phyloP scores from a whole-genome alignment of 345 rosid species.

The Euphorbia lathyris region DNA sequence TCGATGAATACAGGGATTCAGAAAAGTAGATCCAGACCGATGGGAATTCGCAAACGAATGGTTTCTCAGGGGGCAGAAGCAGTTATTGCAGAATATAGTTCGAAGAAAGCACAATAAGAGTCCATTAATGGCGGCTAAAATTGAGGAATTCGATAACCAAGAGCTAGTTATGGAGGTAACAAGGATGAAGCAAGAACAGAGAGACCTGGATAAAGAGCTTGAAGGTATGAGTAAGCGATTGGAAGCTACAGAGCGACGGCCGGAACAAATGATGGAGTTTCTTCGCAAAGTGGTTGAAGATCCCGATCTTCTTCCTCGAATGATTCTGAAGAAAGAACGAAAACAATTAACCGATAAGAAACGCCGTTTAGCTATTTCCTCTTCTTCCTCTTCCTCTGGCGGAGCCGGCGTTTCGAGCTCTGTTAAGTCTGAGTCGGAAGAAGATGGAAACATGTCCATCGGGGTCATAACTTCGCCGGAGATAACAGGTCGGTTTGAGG shows the following conservation, averaged over 20 bases:
- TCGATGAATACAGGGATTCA: constrained; percentile 22
- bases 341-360: constrained; percentile 41
- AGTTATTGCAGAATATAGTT: constrained; percentile 21
- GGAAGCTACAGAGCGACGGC: constrained; percentile 81
- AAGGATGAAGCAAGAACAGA: constrained; percentile 75
- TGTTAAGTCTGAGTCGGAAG: constrained; percentile 53
- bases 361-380: constrained; percentile 41
- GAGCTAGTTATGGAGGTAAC: constrained; percentile 65
- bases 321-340: constrained; percentile 55
- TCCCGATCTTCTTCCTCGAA: constrained; percentile 70
- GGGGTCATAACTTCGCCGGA: constrained; percentile 48
- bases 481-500: constrained; percentile 16
- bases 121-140: constrained; percentile 21
- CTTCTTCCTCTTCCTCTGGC: constrained; percentile 34
- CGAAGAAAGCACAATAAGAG: constrained; percentile 19
- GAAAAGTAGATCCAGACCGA: constrained; percentile 31
- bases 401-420: constrained; percentile 44
- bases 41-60: constrained; percentile 36
- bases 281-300: constrained; percentile 73
- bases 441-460: constrained; percentile 22
- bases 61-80: constrained; percentile 29
- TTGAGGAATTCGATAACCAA: constrained; percentile 51
- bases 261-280: constrained; percentile 91
- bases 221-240: constrained; percentile 64
- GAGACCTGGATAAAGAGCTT: constrained; percentile 51